These are phyloP conservation scores for Nitzschia sp. DNA, from an alignment of 108 stramenopile species.

Conservation along the genomic window DNA sequence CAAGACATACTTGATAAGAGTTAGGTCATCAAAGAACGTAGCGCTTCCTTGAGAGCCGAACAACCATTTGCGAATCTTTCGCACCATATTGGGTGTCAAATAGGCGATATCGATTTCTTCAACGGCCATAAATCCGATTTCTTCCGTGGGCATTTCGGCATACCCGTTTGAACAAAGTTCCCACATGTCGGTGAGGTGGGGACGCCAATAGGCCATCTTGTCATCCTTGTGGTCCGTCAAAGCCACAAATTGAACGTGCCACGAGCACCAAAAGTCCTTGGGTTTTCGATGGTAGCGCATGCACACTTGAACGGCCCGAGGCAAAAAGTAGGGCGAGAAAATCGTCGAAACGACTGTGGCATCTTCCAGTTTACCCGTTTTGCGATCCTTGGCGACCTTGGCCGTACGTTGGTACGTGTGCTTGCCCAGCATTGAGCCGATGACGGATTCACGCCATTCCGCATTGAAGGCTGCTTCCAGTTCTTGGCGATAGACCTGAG, in stretches of 20 bases:
- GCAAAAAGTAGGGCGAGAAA: constrained; percentile 23
- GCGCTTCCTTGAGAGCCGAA: not conserved
- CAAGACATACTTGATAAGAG: constrained; percentile 8
- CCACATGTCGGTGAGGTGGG: constrained; percentile 15
- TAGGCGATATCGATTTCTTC: constrained; percentile 8
- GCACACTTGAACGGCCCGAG: constrained; percentile 17
- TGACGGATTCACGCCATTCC: not conserved
- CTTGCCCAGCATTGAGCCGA: not conserved
- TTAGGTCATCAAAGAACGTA: constrained; percentile 1
- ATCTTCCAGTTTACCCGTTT: not conserved
- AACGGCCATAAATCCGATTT: constrained; percentile 6
- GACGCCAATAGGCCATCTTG: constrained; percentile 16
- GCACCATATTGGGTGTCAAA: constrained; percentile 17
- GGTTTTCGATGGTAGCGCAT: constrained; percentile 13
- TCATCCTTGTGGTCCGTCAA: constrained; percentile 1
- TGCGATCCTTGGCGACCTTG: not conserved
- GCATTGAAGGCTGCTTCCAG: constrained; percentile 6
- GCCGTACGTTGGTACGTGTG: constrained; percentile 10
- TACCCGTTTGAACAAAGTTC: constrained; percentile 22
- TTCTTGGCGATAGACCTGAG: not conserved
- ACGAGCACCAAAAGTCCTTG: constrained; percentile 7
- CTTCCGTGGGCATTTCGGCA: not conserved
- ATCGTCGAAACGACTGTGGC: constrained; percentile 18
- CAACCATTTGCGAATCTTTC: constrained; percentile 19
- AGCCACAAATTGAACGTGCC: constrained; percentile 18